Base-by-base conservation (phyloP, 2,329 filamentous ascomycete genomes). In the Alternaria sp. region DNA sequence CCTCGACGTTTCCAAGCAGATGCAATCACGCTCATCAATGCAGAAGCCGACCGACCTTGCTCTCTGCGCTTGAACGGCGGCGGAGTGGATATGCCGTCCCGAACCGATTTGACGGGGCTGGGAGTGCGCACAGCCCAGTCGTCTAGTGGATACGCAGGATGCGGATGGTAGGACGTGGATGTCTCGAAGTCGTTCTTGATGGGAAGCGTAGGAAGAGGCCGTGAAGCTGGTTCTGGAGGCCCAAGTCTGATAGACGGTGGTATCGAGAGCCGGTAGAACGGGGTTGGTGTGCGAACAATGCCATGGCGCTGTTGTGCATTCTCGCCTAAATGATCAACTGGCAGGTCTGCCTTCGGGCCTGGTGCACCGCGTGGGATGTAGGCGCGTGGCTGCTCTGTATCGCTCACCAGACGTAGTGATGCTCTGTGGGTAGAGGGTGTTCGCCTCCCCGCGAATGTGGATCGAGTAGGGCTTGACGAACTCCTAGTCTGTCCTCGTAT, bases 81-180 rank as follows among this genome's bases (percentile, higher is more conserved):
- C 9, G 73, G 73, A 19, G 73, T 74, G 4, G 63, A 57, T 12
- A 72, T 68, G 2, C 62, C 63, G 7, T 73, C 69, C 25, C 69
- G 65, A 3, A 69, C 25, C 3, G 67, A 70, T 26, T 71, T 70
- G 30, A 72, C 68, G 1, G 74, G 76, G 53, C 76, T 78, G 3
- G 75, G 75, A 6, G 73, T 76, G 32, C 63, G 68, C 28, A 67
- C 57, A 15, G 64, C 58, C 74, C 76, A 77, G 8, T 75, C 71
- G 21, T 73, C 69, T 2, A 71, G 30, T 2, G 69, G 66, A 51
- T 72, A 76, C 44, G 66, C 71, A 23, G 71, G 72, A 52, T 76
- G 69, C 2, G 69, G 71, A 13, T 62, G 61, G 56, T 76, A 73
- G 19, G 59, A 54, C 4, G 69, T 73, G 7, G 67, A 64, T 9